Percentiles rank a stretch among this genome's conserved stretches.
Conservation (phyloP, 148 eudicot species). For the Persicaria maculosa region DNA sequence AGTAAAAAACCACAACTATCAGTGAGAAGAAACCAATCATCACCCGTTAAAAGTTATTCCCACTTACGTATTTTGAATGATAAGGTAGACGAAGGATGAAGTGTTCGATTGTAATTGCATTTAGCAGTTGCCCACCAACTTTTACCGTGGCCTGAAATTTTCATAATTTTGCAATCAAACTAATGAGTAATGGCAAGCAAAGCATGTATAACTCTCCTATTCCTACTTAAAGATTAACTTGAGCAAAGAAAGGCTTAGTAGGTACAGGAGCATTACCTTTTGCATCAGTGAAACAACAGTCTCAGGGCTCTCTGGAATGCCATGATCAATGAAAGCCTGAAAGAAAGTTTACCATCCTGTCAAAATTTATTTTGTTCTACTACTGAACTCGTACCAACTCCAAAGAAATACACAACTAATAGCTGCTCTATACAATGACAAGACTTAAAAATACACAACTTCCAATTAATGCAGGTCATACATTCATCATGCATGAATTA, state of each 20-base stretch:
- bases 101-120: constrained; percentile 64
- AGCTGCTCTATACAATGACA: not conserved
- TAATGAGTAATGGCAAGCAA: not conserved
- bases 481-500: constrained; percentile 88
- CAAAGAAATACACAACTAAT: not conserved
- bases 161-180: not conserved
- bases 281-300: constrained; percentile 63
- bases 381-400: not conserved
- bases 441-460: not conserved
- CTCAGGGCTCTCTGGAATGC: constrained; percentile 56
- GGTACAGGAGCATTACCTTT: constrained; percentile 37
- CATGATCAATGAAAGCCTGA: constrained; percentile 74
- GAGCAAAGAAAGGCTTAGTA: not conserved
- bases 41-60: not conserved
- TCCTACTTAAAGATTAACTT: not conserved
- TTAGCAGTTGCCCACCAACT: constrained; percentile 64
- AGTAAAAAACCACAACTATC: constrained; percentile 3
- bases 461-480: constrained; percentile 20
- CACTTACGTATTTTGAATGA: constrained; percentile 62
- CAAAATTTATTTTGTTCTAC: not conserved
- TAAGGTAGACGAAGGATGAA: constrained; percentile 67
- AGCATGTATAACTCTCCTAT: constrained; percentile 3
- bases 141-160: constrained; percentile 54
- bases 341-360: constrained; percentile 18
- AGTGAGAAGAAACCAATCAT: not conserved